Conservation (phyloP, 1,139 yeast species). For the Candida tropicalis region DNA sequence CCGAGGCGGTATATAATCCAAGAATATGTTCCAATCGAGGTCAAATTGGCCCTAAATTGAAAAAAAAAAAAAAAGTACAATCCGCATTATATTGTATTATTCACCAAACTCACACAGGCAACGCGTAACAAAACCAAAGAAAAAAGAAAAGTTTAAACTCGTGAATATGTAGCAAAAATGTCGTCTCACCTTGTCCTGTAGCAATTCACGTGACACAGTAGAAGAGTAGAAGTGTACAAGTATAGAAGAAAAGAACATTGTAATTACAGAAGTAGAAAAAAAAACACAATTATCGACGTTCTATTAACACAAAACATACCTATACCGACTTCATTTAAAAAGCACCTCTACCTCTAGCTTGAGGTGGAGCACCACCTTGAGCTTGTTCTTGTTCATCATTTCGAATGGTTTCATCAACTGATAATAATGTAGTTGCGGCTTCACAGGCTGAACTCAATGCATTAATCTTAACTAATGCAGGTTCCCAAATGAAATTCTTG, state of each 20-base stretch:
- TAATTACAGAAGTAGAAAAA: too few species aligned
- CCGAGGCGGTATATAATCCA: too few species aligned
- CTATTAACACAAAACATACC: conserved; percentile 4
- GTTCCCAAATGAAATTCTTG: conserved; percentile 94
- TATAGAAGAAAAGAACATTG: too few species aligned
- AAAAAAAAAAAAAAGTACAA: too few species aligned
- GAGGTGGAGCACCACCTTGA: conserved; percentile 48
- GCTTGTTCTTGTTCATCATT: conserved; percentile 62
- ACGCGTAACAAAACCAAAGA: background rate
- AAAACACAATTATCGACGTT: background rate
- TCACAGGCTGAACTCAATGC: conserved; percentile 98
- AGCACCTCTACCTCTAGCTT: conserved; percentile 43
- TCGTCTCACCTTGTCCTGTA: background rate
- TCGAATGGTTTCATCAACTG: conserved; percentile 94
- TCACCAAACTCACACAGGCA: background rate
- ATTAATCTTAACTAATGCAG: conserved; percentile 88
- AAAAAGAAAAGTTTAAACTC: background rate
- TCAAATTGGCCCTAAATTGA: background rate
- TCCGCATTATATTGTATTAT: background rate
- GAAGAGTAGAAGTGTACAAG: background rate
- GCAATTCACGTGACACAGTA: background rate
- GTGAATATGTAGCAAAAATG: background rate
- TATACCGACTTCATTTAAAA: conserved; percentile 7
- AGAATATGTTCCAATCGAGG: too few species aligned
- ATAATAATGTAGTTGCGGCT: conserved; percentile 88